Base-by-base conservation (phyloP, 352 stramenopile species). In the Aphanomyces invadans region DNA sequence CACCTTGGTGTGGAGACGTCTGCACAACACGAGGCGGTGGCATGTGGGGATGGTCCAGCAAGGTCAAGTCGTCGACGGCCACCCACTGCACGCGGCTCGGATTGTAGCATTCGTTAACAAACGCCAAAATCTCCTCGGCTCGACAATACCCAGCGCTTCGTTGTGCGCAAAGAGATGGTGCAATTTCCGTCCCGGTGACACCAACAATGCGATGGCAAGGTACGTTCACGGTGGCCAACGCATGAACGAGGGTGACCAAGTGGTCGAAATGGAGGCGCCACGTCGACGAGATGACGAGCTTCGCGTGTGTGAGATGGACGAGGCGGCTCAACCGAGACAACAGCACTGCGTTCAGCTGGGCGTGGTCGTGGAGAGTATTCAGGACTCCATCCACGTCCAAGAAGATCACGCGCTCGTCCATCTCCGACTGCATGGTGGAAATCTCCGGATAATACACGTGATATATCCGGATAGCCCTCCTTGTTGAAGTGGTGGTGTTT, bases 331-430 rank as follows among this genome's bases (percentile, higher is more conserved):
- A 4, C 19, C 60, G 60, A 11, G 15, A 33, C 1, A 67, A 25
- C 3, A 67, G 49, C 42, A 31, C 54, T 19, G 42, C 39, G 38
- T 57, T 32, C 25, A 67, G 44, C 17, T 56, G 45, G 26, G 15
- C 32, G 12, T 19, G 39, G 17, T 44, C 38, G 7, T 57, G 19
- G 32, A 59, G 3, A 21, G 36, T 49, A n/a, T 67, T 67, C 32
- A 67, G 10, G 1, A 67, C 60, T 11, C 60, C 60, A 21, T 67
- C 60, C 1, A 67, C 42, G 45, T 67, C 60, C 10, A 67, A n/a
- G 45, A 67, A 67, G 42, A 67, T 21, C n/a, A 67, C 60, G 17
- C 57, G 42, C 7, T 19, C 4, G 10, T 17, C 32, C 19, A 10
- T 7, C 46, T 53, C 56, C 29, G 19, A 29, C 11, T 46, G 19